Base-by-base conservation (phyloP, 2,329 filamentous ascomycete species). In the Cladosporium sp. region DNA sequence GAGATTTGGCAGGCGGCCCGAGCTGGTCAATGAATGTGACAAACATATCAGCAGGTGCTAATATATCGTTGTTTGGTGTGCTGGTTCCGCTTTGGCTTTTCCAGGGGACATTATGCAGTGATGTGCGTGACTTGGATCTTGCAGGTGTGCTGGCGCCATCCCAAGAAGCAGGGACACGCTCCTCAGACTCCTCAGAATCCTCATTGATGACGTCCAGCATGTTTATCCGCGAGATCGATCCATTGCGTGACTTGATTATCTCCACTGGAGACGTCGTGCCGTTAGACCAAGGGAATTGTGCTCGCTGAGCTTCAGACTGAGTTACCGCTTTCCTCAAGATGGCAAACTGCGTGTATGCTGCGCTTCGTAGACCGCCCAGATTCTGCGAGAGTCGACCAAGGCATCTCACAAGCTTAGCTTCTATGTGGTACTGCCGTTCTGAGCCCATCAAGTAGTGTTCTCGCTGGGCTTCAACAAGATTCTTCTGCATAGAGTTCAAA, bases 1-100 rank as follows among this genome's bases (percentile, higher is more conserved):
- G 72, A 0, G 92, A 96, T 67, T 95, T 95, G 83, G 96, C 95
- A 0, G 92, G 93, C 1, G 93, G 93, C 0, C 93, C 93, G 18
- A 98, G 75, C 57, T 93, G 82, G 16, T 79, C 76, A 53, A 98
- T 95, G 67, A 97, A 98, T 4, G 91, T 77, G 9, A 89, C 83
- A 64, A 97, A 97, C 57, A 97, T 94, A 52, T 95, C 89, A 0
- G 86, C 82, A 0, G 91, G 83, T 9, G 49, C 40, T 7, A 50
- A 5, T 2, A 48, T 12, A 15, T 48, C 45, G n/a, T 32, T 33
- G 6, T 38, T 47, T 3, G 54, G 30, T 3, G 54, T 52, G 32
- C 43, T 49, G 16, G 48, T 48, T 1, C 35, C 20, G 27, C 52
- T 53, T 25, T 48, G 38, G 25, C 6, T 33, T 15, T 40, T 40